phyloP scores from a whole-genome alignment of 768 basidiomycete genomes.

The Hypholoma fasciculare region DNA sequence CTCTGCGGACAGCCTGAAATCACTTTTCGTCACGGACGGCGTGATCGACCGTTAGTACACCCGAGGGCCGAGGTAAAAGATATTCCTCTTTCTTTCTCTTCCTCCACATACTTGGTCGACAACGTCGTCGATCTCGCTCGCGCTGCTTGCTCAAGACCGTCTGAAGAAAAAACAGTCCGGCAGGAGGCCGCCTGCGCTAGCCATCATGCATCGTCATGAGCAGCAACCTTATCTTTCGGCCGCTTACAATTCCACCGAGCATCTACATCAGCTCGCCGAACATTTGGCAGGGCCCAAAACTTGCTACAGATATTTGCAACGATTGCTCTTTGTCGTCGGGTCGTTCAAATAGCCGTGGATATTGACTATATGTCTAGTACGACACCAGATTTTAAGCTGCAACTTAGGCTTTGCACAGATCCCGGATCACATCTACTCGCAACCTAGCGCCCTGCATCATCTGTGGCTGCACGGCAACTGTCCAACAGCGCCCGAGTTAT shows the following conservation, averaged over 20 bases:
- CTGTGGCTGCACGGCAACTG: neutral
- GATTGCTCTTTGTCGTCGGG: no score
- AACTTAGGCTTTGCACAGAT: neutral
- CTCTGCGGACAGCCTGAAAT: neutral
- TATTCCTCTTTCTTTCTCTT: neutral
- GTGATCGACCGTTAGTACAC: neutral
- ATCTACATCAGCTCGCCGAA: neutral
- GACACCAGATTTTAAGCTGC: no score
- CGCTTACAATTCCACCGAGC: neutral
- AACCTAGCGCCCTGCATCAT: no score
- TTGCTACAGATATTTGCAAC: neutral
- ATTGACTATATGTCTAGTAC: no score
- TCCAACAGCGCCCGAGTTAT: neutral
- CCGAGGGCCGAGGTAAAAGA: neutral
- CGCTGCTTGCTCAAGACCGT: no score
- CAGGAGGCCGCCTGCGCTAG: no score
- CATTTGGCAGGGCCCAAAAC: neutral
- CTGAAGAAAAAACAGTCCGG: no score
- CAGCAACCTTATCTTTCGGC: neutral
- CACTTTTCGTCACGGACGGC: slow-evolving; percentile 11
- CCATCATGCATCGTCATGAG: no score
- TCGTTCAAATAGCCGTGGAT: no score
- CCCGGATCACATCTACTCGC: neutral
- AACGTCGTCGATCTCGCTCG: neutral
- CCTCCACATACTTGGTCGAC: neutral